phyloP scores from a whole-genome alignment of 306 rosid species.

The Castanospermum australe region DNA sequence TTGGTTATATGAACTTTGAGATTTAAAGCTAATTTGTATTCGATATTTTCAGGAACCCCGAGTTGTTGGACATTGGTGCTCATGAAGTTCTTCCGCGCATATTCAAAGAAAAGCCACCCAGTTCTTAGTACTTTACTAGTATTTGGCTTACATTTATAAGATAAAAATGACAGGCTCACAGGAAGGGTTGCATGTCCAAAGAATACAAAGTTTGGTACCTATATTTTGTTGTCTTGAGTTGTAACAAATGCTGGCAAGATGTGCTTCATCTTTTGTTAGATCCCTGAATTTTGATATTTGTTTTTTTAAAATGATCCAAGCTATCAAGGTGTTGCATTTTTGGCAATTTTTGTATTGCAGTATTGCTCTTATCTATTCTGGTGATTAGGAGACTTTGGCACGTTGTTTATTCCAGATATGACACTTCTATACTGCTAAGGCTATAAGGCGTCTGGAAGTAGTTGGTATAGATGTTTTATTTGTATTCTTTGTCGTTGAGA shows the following conservation, averaged over 20 bases:
- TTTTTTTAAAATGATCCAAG: neutral
- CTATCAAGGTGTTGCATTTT: slow-evolving; percentile 20
- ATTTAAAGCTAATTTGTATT: slow-evolving; percentile 16
- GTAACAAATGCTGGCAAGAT: slow-evolving; percentile 27
- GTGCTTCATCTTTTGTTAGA: slow-evolving; percentile 34
- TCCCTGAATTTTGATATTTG: neutral
- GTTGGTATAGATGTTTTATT: slow-evolving; percentile 9
- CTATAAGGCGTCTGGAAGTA: neutral
- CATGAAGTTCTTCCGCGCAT: slow-evolving; percentile 88
- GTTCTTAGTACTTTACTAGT: slow-evolving; percentile 29
- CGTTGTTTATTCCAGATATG: slow-evolving; percentile 2
- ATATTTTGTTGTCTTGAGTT: slow-evolving; percentile 31
- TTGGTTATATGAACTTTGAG: neutral
- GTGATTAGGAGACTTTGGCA: slow-evolving; percentile 8
- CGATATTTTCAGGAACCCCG: slow-evolving; percentile 74
- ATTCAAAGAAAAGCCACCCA: slow-evolving; percentile 45
- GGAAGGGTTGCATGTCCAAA: slow-evolving; percentile 16
- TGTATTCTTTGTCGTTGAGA: slow-evolving; percentile 23
- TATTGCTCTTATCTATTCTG: slow-evolving; percentile 27
- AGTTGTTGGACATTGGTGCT: slow-evolving; percentile 65
- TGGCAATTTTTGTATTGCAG: slow-evolving; percentile 3
- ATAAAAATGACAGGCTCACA: slow-evolving; percentile 28
- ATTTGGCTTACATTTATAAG: slow-evolving; percentile 24
- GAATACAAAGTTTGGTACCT: slow-evolving; percentile 6
- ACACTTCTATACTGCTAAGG: neutral